Evolutionary conservation across 1,139 yeast genomes (phyloP).

Genomic region (Saccharomyces uvarum): DNA sequence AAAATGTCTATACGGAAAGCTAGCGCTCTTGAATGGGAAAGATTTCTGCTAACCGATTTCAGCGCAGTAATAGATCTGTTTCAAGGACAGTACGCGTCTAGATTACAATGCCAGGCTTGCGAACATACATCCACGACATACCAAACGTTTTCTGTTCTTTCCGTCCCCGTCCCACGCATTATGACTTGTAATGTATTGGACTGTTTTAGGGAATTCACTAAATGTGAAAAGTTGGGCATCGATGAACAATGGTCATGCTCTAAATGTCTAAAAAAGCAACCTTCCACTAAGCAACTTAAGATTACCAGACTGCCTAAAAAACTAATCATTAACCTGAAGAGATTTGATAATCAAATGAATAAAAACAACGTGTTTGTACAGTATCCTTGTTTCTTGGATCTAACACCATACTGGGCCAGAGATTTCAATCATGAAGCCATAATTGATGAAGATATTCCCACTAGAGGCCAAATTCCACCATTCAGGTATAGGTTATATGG

Average conservation of each 20-base stretch:
- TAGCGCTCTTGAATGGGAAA: conserved; percentile 86
- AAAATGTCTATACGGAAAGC: conserved; percentile 69
- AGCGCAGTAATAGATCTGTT: conserved; percentile 76
- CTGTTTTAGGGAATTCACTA: conserved; percentile 62
- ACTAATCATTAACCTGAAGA: conserved; percentile 64
- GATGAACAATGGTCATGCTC: conserved; percentile 88
- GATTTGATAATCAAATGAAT: conserved; percentile 45
- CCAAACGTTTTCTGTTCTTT: conserved; percentile 65
- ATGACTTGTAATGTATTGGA: conserved; percentile 40
- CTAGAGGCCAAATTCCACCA: conserved; percentile 69
- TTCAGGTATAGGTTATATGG: conserved; percentile 69
- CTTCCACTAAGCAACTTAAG: conserved; percentile 56
- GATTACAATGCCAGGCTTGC: conserved; percentile 66
- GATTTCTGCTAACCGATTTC: conserved; percentile 71
- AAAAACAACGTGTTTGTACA: conserved; percentile 33
- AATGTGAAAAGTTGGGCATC: conserved; percentile 60
- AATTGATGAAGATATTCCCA: conserved; percentile 39
- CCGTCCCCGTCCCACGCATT: conserved; percentile 56
- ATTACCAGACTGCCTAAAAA: conserved; percentile 65
- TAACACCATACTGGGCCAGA: conserved; percentile 72
- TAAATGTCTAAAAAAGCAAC: conserved; percentile 57
- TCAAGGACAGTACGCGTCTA: conserved; percentile 83
- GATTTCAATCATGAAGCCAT: conserved; percentile 30
- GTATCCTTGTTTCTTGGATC: conserved; percentile 45
- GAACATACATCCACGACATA: conserved; percentile 75